Percentiles rank a stretch among this genome's conserved stretches.
These are phyloP conservation scores for Pyrenochaeta sp. DNA, from an alignment of 2,329 filamentous ascomycete species.

Conservation along the genomic window DNA sequence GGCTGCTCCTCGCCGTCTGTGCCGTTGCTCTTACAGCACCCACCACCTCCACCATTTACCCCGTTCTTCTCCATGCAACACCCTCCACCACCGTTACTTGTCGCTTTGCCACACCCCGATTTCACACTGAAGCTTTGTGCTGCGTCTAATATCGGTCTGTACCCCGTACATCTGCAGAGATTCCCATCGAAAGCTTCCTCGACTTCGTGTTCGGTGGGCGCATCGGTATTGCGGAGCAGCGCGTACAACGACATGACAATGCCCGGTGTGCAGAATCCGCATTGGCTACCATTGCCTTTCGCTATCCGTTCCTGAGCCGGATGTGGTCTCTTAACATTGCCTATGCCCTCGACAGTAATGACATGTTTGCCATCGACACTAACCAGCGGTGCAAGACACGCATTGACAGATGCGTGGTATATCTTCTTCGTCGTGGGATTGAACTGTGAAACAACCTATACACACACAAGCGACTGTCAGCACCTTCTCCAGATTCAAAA, in stretches of 20 bases:
- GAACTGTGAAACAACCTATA: conserved; percentile 81
- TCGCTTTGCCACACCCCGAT: conserved; percentile 64
- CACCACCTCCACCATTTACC: conserved; percentile 56
- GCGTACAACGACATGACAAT: conserved; percentile 99
- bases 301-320: conserved; percentile 91
- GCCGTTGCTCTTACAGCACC: conserved; percentile 52
- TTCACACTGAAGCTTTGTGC: conserved; percentile 84
- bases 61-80: conserved; percentile 74
- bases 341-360: conserved; percentile 96
- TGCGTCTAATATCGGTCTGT: conserved; percentile 91
- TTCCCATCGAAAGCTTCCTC: conserved; percentile 99
- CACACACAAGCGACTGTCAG: conserved; percentile 7
- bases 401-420: conserved; percentile 97
- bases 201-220: conserved; percentile 80
- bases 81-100: conserved; percentile 66
- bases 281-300: conserved; percentile 91
- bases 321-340: conserved; percentile 85
- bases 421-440: conserved; percentile 92
- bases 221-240: conserved; percentile 81
- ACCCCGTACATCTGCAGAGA: conserved; percentile 93
- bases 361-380: conserved; percentile 98
- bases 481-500: too few species aligned
- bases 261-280: conserved; percentile 93
- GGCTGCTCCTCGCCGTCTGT: conserved; percentile 50
- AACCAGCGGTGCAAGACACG: conserved; percentile 89